Conservation (phyloP, 1,284 basidiomycete species). For the Ustilago curta region DNA sequence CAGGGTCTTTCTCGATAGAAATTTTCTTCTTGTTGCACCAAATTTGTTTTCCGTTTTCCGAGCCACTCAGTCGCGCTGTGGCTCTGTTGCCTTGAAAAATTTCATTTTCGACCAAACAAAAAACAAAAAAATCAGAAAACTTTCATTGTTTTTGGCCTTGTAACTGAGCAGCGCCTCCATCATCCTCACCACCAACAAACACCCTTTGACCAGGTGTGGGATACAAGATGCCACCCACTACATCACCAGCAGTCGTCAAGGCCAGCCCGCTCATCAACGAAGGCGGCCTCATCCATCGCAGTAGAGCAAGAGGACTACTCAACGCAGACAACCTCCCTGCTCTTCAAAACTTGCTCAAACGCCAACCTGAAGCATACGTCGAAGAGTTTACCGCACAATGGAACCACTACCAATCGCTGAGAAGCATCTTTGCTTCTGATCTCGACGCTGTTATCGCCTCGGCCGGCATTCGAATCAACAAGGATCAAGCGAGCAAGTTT, state of each 20-base stretch:
- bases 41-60: conserved; percentile 20
- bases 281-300: conserved; percentile 61
- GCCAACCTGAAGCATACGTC: conserved; percentile 88
- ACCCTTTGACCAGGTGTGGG: no score
- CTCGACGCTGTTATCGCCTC: conserved; percentile 41
- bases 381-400: conserved; percentile 99
- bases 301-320: conserved; percentile 65
- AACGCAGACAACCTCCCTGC: conserved; percentile 74
- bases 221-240: conserved; percentile 38
- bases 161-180: background rate
- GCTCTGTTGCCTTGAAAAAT: conserved; percentile 1
- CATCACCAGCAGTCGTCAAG: conserved; percentile 45
- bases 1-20: background rate
- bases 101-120: conserved; percentile 3
- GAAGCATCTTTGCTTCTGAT: conserved; percentile 78
- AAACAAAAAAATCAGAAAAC: conserved; percentile 11
- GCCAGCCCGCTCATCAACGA: conserved; percentile 56
- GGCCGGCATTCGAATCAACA: conserved; percentile 45
- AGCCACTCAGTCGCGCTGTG: background rate
- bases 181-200: conserved; percentile 11
- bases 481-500: conserved; percentile 62
- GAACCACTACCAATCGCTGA: conserved; percentile 91
- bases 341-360: conserved; percentile 92
- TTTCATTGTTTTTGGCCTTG: background rate
- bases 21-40: conserved; percentile 15